phyloP scores from a whole-genome alignment of 768 basidiomycete species.

The Auricularia heimuer region DNA sequence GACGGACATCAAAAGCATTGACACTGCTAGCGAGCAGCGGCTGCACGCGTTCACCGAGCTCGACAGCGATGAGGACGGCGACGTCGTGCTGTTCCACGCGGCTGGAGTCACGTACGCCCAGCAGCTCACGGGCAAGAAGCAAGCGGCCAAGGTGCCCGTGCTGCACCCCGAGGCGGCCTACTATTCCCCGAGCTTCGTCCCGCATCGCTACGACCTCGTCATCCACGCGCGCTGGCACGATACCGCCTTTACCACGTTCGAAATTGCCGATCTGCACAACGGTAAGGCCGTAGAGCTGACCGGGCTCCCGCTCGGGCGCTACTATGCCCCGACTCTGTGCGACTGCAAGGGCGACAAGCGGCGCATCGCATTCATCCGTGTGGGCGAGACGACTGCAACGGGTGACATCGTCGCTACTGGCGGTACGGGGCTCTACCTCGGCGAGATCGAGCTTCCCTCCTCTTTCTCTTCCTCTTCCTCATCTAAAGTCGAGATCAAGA shows the following conservation, averaged over 20 bases:
- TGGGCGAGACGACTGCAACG: slow-evolving; percentile 46
- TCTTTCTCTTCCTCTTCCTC: slow-evolving; percentile 11
- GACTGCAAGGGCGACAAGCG: slow-evolving; percentile 20
- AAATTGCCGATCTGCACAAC: slow-evolving; percentile 45
- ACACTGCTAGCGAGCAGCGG: slow-evolving; percentile 44
- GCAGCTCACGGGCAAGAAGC: slow-evolving; percentile 18
- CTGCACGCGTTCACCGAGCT: slow-evolving; percentile 56
- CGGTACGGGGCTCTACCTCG: slow-evolving; percentile 53
- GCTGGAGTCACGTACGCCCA: slow-evolving; percentile 51
- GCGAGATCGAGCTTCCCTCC: slow-evolving; percentile 19
- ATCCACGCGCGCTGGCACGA: slow-evolving; percentile 66
- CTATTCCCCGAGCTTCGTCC: slow-evolving; percentile 57
- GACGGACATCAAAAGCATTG: slow-evolving; percentile 40
- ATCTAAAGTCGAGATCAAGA: slow-evolving; percentile 31
- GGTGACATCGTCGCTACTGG: slow-evolving; percentile 60
- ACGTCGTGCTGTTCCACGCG: slow-evolving; percentile 53
- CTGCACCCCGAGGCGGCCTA: slow-evolving; percentile 40
- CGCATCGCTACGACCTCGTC: slow-evolving; percentile 34
- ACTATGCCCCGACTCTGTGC: slow-evolving; percentile 50
- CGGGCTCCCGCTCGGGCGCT: slow-evolving; percentile 56
- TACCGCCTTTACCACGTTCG: slow-evolving; percentile 49
- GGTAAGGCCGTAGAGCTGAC: slow-evolving; percentile 37
- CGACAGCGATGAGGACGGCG: slow-evolving; percentile 43
- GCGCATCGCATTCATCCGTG: slow-evolving; percentile 55
- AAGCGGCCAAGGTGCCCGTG: slow-evolving; percentile 29